Evolutionary conservation across 192 early-diverging fungal species (phyloP).

Genomic region (Coemansia biformis): DNA sequence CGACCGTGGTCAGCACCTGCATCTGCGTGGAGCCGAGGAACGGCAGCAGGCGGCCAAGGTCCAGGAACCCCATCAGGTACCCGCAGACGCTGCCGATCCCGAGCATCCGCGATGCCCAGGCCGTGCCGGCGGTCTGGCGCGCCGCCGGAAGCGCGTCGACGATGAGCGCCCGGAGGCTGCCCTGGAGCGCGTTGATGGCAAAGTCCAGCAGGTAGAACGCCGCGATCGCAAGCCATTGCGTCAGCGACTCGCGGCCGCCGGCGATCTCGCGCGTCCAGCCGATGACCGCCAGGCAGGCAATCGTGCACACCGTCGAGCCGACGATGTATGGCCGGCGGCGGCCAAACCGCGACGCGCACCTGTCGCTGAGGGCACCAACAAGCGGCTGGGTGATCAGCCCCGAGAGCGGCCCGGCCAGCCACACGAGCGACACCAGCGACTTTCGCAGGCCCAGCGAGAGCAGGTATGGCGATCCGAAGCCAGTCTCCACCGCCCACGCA

Average conservation of each 20-base stretch:
- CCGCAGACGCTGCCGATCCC: constrained; percentile 78
- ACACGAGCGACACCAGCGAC: constrained; percentile 82
- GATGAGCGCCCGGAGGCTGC: constrained; percentile 75
- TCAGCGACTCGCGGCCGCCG: constrained; percentile 24
- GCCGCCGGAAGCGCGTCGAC: constrained; percentile 74
- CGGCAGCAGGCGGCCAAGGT: constrained; percentile 64
- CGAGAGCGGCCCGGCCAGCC: constrained; percentile 87
- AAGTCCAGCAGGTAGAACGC: constrained; percentile 93
- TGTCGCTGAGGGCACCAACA: constrained; percentile 80
- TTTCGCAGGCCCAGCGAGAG: constrained; percentile 75
- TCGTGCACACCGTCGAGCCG: constrained; percentile 55
- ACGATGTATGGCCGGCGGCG: constrained; percentile 83
- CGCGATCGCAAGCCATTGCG: constrained; percentile 67
- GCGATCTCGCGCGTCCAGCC: constrained; percentile 72
- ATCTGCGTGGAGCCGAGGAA: constrained; percentile 70
- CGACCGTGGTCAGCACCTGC: constrained; percentile 72
- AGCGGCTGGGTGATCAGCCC: constrained; percentile 76
- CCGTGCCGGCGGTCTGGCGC: constrained; percentile 77
- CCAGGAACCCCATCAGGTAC: constrained; percentile 79
- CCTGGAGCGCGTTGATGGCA: constrained; percentile 84
- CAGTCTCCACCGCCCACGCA: constrained; percentile 50
- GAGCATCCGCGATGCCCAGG: constrained; percentile 83
- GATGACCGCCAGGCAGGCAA: constrained; percentile 64
- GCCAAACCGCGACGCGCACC: constrained; percentile 63
- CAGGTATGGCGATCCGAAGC: constrained; percentile 77